Evolutionary conservation across 2,329 filamentous ascomycete species (phyloP).

Genomic region (Tricladium varicosporioides): DNA sequence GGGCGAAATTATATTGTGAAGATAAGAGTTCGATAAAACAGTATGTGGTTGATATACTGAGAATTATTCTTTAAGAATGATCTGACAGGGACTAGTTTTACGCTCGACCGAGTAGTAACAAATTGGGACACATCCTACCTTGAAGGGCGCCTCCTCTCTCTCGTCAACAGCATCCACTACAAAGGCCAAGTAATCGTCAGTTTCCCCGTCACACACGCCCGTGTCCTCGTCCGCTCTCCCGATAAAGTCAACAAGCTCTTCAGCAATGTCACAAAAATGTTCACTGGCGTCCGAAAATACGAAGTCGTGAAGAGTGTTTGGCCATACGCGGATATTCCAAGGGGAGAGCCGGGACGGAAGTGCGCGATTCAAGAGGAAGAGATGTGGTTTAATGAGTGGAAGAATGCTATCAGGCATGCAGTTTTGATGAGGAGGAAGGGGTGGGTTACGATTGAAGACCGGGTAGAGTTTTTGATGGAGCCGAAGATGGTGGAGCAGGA

Average conservation of each 20-base stretch:
- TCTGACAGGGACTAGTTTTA: conserved; percentile 38
- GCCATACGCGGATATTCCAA: conserved; percentile 50
- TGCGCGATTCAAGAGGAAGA: conserved; percentile 56
- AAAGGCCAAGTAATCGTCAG: conserved; percentile 47
- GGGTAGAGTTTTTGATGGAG: conserved; percentile 32
- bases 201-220: conserved; percentile 50
- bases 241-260: conserved; percentile 55
- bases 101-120: conserved; percentile 50
- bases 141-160: conserved; percentile 51
- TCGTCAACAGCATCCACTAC: conserved; percentile 50
- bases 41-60: conserved; percentile 10
- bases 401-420: conserved; percentile 42
- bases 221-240: conserved; percentile 49
- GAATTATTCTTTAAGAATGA: neutral
- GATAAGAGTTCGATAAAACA: conserved; percentile 25
- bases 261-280: conserved; percentile 49
- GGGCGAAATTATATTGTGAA: conserved; percentile 26
- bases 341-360: conserved; percentile 43
- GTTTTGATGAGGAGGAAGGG: conserved; percentile 29
- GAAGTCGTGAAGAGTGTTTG: conserved; percentile 55
- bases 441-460: conserved; percentile 33
- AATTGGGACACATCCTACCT: conserved; percentile 56
- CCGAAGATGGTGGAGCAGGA: conserved; percentile 15
- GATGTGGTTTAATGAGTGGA: conserved; percentile 55
- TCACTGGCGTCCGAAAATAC: conserved; percentile 52